Percentiles rank a stretch among this genome's conserved stretches.
Conservation (phyloP, 768 basidiomycete genomes). For the Boletus insuetus region DNA sequence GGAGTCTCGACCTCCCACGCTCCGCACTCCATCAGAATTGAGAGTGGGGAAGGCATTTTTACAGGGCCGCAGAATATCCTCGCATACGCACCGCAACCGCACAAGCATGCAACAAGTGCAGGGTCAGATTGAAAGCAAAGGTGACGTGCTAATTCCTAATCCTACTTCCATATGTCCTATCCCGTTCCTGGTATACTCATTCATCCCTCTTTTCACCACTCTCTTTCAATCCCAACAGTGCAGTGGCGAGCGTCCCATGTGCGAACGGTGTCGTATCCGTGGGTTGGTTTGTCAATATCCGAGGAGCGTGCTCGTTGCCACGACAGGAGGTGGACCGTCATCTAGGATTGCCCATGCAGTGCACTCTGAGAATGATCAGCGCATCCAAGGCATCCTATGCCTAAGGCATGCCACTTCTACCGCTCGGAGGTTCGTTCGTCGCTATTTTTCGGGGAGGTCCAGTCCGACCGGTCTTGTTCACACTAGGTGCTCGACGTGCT, state of each 20-base stretch:
- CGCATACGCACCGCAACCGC: slow-evolving; percentile 68
- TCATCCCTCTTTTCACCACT: background rate
- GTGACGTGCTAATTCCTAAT: slow-evolving; percentile 34
- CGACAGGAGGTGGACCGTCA: background rate
- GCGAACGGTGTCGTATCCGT: slow-evolving; percentile 59
- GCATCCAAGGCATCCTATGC: background rate
- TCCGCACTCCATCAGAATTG: slow-evolving; percentile 43
- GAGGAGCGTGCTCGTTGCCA: slow-evolving; percentile 40
- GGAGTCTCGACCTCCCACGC: slow-evolving; percentile 12
- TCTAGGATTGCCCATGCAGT: no score
- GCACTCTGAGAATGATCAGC: background rate
- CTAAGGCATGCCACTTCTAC: background rate
- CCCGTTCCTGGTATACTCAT: background rate
- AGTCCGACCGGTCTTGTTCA: background rate
- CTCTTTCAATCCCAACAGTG: slow-evolving; percentile 44
- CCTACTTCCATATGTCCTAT: background rate
- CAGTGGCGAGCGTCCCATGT: slow-evolving; percentile 67
- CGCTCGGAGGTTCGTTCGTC: background rate
- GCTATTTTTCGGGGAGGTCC: background rate
- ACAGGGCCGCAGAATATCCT: slow-evolving; percentile 60
- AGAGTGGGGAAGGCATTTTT: slow-evolving; percentile 72
- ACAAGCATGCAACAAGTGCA: slow-evolving; percentile 75
- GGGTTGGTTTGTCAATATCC: slow-evolving; percentile 64
- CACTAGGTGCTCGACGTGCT: background rate
- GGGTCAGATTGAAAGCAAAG: slow-evolving; percentile 71